Base-by-base conservation (phyloP, 495 filamentous ascomycete genomes). In the Lasiosphaeris hirsuta region DNA sequence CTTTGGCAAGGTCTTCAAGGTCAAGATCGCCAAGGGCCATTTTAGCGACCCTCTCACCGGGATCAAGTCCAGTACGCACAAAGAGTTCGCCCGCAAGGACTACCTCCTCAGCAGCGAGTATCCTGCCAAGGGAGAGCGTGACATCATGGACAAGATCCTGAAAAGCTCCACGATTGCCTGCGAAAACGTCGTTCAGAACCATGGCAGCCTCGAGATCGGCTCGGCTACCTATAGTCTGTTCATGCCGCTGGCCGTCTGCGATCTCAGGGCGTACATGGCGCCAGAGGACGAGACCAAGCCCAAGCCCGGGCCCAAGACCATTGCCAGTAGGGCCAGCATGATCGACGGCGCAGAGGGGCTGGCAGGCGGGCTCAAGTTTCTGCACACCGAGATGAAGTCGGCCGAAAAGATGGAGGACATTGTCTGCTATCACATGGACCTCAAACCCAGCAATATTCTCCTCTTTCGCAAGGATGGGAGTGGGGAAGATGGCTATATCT, bases 401-500 rank as follows among this genome's bases (percentile, higher is more conserved):
- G 38, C 36, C 2, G 60, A 63, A 7, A 40, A 44, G 7, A n/a
- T n/a, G n/a, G 62, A 68, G n/a, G 42, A 60, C 0, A 56, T 74
- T 30, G 64, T 70, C 14, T 72, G 69, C 47, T 74, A 72, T 41
- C 72, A 74, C 39, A 72, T 72, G 72, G 69, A 74, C 42, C 54
- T 74, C 4, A 74, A 74, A 38, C 72, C 70, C 14, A 63, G 51
- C 36, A 74, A 74, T 30, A 66, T 74, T 37, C 62, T 74, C 13
- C 59, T 74, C 23, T 74, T 71, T 34, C 60, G 14, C 18, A 63
- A 71, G 7, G 59, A 58, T 13, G 51, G 38, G 5, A 50, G 57
- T 11, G 53, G 61, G 9, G 51, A 64, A 10, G 49, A 23, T 3
- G 39, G 50, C 38, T 36, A 61, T 14, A 53, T 74, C 13, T 74